Conservation (phyloP, 2,329 filamentous ascomycete species). For the Fusarium sp. region DNA sequence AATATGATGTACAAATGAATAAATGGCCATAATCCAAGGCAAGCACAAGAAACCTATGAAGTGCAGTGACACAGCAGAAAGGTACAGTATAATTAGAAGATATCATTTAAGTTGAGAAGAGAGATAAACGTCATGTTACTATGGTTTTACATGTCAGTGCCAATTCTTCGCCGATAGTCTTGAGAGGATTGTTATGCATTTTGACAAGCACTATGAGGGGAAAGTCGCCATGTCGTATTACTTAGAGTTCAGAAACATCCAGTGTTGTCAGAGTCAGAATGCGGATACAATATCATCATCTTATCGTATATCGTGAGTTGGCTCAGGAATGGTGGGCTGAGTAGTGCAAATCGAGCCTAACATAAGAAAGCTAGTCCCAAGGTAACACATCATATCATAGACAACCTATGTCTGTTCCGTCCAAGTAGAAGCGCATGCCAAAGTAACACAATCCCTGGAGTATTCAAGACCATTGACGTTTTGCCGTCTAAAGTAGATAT, state of each 20-base stretch:
- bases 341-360: not conserved
- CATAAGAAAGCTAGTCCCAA: not conserved
- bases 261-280: not conserved
- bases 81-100: not conserved
- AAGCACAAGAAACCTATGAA: not conserved
- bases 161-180: not conserved
- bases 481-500: slow-evolving; percentile 60
- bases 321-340: not conserved
- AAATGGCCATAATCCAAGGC: not conserved
- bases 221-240: not conserved
- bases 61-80: not conserved
- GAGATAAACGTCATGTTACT: not conserved
- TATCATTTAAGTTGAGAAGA: not conserved
- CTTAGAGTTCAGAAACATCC: not conserved
- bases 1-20: not conserved
- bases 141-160: not conserved
- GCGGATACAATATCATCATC: not conserved
- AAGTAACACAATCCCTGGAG: slow-evolving; percentile 22
- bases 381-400: slow-evolving; percentile 12
- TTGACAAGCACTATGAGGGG: not conserved
- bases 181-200: not conserved
- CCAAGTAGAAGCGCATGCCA: slow-evolving; percentile 1
- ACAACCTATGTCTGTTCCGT: too few relatives aligned
- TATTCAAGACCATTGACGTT: slow-evolving; percentile 36
- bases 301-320: not conserved